These are phyloP conservation scores for Pythium pyrilobum DNA, from an alignment of 352 stramenopile species.

Conservation along the genomic window DNA sequence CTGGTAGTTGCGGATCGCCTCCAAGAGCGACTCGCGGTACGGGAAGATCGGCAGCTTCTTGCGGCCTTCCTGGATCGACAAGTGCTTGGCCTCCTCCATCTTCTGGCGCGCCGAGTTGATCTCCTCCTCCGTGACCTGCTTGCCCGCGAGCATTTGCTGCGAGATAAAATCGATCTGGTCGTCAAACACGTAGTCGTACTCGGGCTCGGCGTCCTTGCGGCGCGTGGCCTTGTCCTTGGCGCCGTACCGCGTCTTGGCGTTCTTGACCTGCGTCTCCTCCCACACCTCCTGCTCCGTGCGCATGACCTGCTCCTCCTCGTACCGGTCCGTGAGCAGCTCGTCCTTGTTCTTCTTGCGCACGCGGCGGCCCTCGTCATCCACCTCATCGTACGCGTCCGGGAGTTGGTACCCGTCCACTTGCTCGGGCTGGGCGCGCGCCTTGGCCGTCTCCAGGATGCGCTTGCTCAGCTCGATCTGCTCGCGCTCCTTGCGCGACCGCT, in stretches of 20 bases:
- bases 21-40: conserved; percentile 97
- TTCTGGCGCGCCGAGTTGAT: conserved; percentile 62
- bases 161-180: conserved; percentile 99
- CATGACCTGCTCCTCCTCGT: conserved; percentile 88
- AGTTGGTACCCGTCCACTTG: conserved; percentile 90
- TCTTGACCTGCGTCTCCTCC: conserved; percentile 96
- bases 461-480: conserved; percentile 82
- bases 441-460: conserved; percentile 89
- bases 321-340: conserved; percentile 92
- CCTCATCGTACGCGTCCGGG: conserved; percentile 95
- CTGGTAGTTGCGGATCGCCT: conserved; percentile 94
- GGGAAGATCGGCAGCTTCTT: conserved; percentile 97
- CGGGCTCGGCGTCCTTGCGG: conserved; percentile 50
- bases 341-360: conserved; percentile 91
- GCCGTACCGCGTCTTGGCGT: conserved; percentile 60
- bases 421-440: conserved; percentile 47
- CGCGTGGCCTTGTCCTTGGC: conserved; percentile 59
- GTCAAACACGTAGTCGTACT: conserved; percentile 98
- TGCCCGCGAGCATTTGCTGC: conserved; percentile 79
- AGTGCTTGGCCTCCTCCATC: conserved; percentile 77
- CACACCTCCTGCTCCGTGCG: conserved; percentile 98
- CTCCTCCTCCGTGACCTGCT: conserved; percentile 81
- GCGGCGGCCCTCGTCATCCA: conserved; percentile 84
- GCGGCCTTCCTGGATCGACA: conserved; percentile 94
- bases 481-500: conserved; percentile 75